Evolutionary conservation across 495 filamentous ascomycete genomes (phyloP).

Genomic region (Annulohypoxylon nitens): DNA sequence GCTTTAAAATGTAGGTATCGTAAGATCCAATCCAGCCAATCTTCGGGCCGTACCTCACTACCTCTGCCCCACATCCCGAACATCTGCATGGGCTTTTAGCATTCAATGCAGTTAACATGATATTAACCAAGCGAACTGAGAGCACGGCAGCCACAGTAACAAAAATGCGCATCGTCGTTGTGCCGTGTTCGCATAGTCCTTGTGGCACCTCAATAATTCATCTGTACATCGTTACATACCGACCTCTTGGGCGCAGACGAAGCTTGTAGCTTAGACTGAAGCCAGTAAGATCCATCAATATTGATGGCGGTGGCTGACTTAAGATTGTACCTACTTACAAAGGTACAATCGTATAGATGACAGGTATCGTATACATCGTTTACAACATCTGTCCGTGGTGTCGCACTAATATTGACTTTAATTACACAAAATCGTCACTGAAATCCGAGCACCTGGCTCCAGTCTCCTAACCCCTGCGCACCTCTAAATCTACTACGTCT

Average conservation of each 20-base stretch:
- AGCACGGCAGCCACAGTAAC: not conserved
- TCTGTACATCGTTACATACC: not conserved
- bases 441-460: conserved; percentile 1
- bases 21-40: conserved; percentile 6
- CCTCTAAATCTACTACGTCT: not conserved
- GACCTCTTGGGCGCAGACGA: not conserved
- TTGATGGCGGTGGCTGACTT: not conserved
- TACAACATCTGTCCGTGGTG: not conserved
- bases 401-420: not conserved
- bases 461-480: not conserved
- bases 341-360: not conserved
- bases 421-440: conserved; percentile 7
- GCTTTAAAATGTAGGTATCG: not conserved
- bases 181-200: not conserved
- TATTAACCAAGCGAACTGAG: not conserved
- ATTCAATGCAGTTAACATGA: not conserved
- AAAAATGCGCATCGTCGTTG: not conserved
- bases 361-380: not conserved
- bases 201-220: not conserved
- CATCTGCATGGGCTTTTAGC: not conserved
- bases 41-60: not conserved
- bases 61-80: not conserved
- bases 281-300: not conserved
- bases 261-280: not conserved
- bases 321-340: not conserved